Base-by-base conservation (phyloP, 306 rosid species). In the Fragaria iinumae region DNA sequence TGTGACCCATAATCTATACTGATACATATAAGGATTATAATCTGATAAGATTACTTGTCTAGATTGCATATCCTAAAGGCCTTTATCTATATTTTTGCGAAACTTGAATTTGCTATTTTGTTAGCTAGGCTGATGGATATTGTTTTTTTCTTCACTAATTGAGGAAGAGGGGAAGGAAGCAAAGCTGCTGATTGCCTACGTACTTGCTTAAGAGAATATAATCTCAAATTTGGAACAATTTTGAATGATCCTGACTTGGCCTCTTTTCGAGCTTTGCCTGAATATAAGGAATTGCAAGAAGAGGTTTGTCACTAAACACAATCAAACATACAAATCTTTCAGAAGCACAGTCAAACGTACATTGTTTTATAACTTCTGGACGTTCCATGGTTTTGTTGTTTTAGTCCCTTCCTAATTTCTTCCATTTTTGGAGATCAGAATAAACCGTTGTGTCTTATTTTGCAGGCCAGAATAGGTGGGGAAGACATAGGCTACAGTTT, bases 161-260 rank as follows among this genome's bases (percentile, higher is more conserved):
- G 77, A 80, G 87, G 84, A 83, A 92, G 99, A 87, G 97, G 97
- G 89, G 97, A 95, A 85, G 99, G 97, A 83, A 88, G 87, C 88
- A 92, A 89, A 82, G 96, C 97, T 47, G 92, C 97, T 48, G 96
- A 89, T 39, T 90, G 91, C 80, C 93, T 95, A 47, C 97, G 97
- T 62, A 87, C 87, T 69, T 96, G 97, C 64, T 85, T 95, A 82
- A 95, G 84, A 84, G 97, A 92, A 49, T 92, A 92, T 88, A 83
- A 88, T 80, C 93, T 95, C 75, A 95, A 95, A 87, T 95, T 92
- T 69, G 95, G 91, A 73, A 95, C 99, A 53, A 87, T 95, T 86
- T 88, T 95, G 85, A 95, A 95, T 80, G 97, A 95, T 86, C 97
- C 99, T 21, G 97, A 95, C 84, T 85, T 95, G 92, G 96, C 99